These are phyloP conservation scores for Lactarius trivialis DNA, from an alignment of 768 basidiomycete genomes.

Conservation along the genomic window DNA sequence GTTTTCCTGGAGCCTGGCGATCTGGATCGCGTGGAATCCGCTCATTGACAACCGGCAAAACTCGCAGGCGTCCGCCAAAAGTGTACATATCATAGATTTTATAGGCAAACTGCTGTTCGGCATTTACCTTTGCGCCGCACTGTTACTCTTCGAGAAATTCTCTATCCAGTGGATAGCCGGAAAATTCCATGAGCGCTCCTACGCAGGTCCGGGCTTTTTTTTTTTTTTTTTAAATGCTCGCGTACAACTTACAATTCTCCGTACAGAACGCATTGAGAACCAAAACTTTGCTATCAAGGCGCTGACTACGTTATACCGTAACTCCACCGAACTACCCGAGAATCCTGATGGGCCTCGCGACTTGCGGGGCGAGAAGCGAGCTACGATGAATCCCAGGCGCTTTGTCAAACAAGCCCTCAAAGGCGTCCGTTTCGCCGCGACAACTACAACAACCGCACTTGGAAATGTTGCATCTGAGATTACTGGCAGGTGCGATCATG, in stretches of 20 bases:
- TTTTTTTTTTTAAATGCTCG: slow-evolving; percentile 5
- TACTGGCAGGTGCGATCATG: slow-evolving; percentile 38
- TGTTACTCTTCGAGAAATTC: slow-evolving; percentile 79
- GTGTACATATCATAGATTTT: slow-evolving; percentile 42
- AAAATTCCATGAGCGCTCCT: slow-evolving; percentile 76
- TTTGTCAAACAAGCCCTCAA: slow-evolving; percentile 66
- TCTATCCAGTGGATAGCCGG: slow-evolving; percentile 79
- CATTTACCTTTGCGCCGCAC: slow-evolving; percentile 55
- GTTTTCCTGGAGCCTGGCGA: slow-evolving; percentile 54
- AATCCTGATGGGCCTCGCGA: slow-evolving; percentile 56
- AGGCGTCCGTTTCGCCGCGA: slow-evolving; percentile 66
- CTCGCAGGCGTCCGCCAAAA: slow-evolving; percentile 26
- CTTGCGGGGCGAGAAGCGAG: slow-evolving; percentile 30
- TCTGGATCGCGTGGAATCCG: slow-evolving; percentile 71
- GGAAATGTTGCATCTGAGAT: slow-evolving; percentile 60
- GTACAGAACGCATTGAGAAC: slow-evolving; percentile 66
- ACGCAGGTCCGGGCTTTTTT: slow-evolving; percentile 39
- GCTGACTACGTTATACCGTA: slow-evolving; percentile 68
- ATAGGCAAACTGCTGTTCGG: slow-evolving; percentile 68
- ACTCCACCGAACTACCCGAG: slow-evolving; percentile 69
- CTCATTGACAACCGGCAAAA: slow-evolving; percentile 46
- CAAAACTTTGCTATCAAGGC: slow-evolving; percentile 74
- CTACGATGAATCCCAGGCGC: slow-evolving; percentile 46
- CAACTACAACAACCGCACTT: slow-evolving; percentile 71
- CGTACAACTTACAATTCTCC: slow-evolving; percentile 2